A percentile compares a stretch with the other conserved stretches of the same genome.
Evolutionary conservation across 169 alveolate species (phyloP).

Genomic region (Plasmodium gonderi): DNA sequence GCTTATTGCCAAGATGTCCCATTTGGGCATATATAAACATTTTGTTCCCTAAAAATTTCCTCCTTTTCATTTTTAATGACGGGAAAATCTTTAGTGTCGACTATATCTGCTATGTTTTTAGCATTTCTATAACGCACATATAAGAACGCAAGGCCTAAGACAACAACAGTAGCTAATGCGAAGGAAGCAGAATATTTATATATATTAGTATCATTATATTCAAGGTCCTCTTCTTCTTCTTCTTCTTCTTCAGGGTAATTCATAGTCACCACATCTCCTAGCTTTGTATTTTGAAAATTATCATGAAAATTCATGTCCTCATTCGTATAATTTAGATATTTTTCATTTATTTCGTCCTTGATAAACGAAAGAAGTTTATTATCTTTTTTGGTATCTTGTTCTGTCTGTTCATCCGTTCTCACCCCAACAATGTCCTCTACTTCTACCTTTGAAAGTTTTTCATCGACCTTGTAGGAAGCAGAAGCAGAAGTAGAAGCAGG

Average conservation of each 20-base stretch:
- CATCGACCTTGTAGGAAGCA: too few relatives aligned
- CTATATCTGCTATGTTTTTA: neutral
- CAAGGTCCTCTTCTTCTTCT: neutral
- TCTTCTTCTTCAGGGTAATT: too few relatives aligned
- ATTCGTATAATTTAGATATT: too few relatives aligned
- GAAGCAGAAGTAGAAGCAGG: too few relatives aligned
- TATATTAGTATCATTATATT: neutral
- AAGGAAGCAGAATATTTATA: constrained; percentile 45
- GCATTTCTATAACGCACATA: neutral
- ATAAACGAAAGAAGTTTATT: too few relatives aligned
- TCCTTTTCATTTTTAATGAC: neutral
- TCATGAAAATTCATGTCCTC: too few relatives aligned
- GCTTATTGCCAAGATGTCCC: constrained; percentile 24
- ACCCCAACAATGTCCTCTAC: neutral
- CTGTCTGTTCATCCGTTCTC: neutral
- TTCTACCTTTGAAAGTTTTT: neutral
- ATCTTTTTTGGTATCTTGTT: neutral
- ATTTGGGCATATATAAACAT: neutral
- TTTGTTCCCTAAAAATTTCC: constrained; percentile 5
- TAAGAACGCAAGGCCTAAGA: neutral
- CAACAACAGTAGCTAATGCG: neutral
- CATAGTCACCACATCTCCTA: neutral
- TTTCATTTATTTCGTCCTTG: too few relatives aligned
- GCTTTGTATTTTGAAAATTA: too few relatives aligned
- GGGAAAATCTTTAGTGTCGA: constrained; percentile 1